Evolutionary conservation across 139 green algal species (phyloP).

Genomic region (Coccomyxa sp.): DNA sequence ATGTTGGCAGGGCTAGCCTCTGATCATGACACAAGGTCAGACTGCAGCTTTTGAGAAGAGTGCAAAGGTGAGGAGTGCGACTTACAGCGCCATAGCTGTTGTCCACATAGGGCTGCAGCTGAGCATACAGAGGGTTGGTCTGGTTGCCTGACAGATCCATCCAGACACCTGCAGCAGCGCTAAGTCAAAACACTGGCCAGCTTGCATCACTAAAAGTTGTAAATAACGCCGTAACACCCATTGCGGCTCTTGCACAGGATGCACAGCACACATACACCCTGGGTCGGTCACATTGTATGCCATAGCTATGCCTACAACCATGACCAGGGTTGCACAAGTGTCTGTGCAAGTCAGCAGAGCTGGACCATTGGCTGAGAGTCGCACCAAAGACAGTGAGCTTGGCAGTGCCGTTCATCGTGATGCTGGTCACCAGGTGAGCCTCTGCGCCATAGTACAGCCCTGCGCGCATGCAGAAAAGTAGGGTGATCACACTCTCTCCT

Average conservation of each 20-base stretch:
- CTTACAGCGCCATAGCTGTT: neutral
- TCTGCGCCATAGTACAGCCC: neutral
- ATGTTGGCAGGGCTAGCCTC: too few species aligned
- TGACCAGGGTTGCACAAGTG: neutral
- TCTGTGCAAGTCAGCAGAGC: too few species aligned
- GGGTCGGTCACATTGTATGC: too few species aligned
- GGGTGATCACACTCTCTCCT: neutral
- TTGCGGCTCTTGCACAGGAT: neutral
- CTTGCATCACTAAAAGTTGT: too few species aligned
- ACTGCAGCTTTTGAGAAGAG: too few species aligned
- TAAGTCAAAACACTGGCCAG: too few species aligned
- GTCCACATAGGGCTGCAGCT: neutral
- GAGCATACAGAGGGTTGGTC: neutral
- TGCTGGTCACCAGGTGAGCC: neutral
- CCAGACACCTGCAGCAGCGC: neutral
- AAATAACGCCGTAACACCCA: neutral
- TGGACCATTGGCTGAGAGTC: neutral
- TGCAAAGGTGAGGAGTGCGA: too few species aligned
- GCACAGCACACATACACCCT: neutral
- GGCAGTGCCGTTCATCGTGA: neutral
- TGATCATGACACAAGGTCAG: too few species aligned
- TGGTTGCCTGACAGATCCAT: neutral
- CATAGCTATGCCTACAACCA: too few species aligned
- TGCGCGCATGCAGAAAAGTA: neutral
- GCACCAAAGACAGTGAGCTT: neutral